phyloP scores from a whole-genome alignment of 1,284 basidiomycete species.

The Irpex lacteus region DNA sequence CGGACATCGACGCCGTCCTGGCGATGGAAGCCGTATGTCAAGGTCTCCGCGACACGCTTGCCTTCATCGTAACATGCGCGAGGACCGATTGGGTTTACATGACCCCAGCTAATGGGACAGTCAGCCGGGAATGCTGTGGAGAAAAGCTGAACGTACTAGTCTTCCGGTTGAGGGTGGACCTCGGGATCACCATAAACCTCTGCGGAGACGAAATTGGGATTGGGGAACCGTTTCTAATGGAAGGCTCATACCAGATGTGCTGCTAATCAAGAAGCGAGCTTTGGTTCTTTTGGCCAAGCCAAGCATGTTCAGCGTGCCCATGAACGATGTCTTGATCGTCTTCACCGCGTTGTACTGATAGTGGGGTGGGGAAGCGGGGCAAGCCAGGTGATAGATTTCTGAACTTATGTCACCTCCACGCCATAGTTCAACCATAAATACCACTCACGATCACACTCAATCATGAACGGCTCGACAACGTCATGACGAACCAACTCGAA shows the following conservation, averaged over 20 bases:
- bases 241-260: slow-evolving; percentile 72
- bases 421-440: slow-evolving; percentile 13
- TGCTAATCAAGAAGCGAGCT: slow-evolving; percentile 93
- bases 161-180: slow-evolving; percentile 94
- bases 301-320: slow-evolving; percentile 97
- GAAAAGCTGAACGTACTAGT: slow-evolving; percentile 65
- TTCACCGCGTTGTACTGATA: slow-evolving; percentile 96
- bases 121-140: neutral
- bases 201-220: slow-evolving; percentile 25
- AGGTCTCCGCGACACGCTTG: slow-evolving; percentile 91
- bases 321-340: slow-evolving; percentile 97
- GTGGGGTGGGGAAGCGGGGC: slow-evolving; percentile 93
- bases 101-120: slow-evolving; percentile 73
- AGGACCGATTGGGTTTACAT: slow-evolving; percentile 96
- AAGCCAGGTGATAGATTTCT: slow-evolving; percentile 98
- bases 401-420: slow-evolving; percentile 9
- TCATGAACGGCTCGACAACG: slow-evolving; percentile 94
- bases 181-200: slow-evolving; percentile 98
- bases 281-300: slow-evolving; percentile 97
- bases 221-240: slow-evolving; percentile 7
- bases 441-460: slow-evolving; percentile 88
- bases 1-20: slow-evolving; percentile 95
- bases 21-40: slow-evolving; percentile 92
- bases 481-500: slow-evolving; percentile 98
- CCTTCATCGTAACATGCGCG: slow-evolving; percentile 99